Evolutionary conservation across 306 rosid genomes (phyloP), one percentile per base, ranked within the genome.

Genomic region (Canavalia gladiata): DNA sequence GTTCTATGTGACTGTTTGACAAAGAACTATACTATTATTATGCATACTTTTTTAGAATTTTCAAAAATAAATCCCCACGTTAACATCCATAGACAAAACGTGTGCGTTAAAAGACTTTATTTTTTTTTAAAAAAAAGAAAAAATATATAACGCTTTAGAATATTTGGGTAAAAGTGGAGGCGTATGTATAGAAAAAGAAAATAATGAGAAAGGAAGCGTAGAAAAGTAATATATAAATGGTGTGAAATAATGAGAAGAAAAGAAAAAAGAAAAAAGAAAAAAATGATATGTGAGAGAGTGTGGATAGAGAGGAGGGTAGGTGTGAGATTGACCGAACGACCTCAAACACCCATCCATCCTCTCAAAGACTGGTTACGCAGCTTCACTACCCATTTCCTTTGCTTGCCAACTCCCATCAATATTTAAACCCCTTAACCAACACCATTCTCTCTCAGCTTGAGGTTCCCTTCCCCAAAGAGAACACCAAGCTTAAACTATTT

Each of bases 371-470:
- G 81, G 66, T 74, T 8, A 31, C 6, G 55, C 43, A 45, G n/a
- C 77, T 34, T 79, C 70, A 34, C 52, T 63, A 1, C 2, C 13
- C 33, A 28, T 1, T 35, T 64, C 64, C 72, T 41, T 5, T 0
- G 8, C 63, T 7, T 6, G 35, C 72, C 66, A 54, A 41, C 49
- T 11, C 60, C 4, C 70, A 50, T 9, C 39, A 33, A 50, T 88
- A 90, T 90, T 75, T 73, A 89, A 82, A 74, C 83, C 86, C 83
- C 31, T 41, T 5, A 46, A 2, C 74, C 58, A 43, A 50, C 62
- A 12, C 50, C 75, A 1, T 30, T 45, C 59, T 3, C 69, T n/a
- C 90, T 90, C 94, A 94, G 98, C 97, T 94, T 91, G 92, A 78
- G 78, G 90, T 87, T 90, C 90, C 94, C 86, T 89, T 86, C 74